Conservation (phyloP, 176 grass and related monocot species). For the Eragrostis curvula region DNA sequence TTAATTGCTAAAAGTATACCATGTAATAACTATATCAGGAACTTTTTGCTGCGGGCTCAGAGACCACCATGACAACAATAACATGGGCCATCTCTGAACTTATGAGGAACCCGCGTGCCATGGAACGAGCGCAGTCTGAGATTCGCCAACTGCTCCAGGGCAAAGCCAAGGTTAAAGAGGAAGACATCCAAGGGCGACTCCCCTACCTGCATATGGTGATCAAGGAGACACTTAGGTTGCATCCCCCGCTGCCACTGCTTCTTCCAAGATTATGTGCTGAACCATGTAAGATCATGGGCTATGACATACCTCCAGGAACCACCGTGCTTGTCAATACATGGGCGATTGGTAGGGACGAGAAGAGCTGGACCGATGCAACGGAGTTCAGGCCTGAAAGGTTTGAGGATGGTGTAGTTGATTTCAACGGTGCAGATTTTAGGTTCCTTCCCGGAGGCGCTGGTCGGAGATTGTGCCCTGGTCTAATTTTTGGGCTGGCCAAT, state of each 20-base stretch:
- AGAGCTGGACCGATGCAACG: slow-evolving; percentile 32
- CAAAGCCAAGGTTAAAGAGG: slow-evolving; percentile 1
- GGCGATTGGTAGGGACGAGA: slow-evolving; percentile 44
- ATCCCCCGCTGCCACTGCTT: slow-evolving; percentile 42
- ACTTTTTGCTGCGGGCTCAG: slow-evolving; percentile 44
- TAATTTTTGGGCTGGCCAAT: slow-evolving; percentile 34
- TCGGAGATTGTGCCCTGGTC: slow-evolving; percentile 39
- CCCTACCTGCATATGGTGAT: slow-evolving; percentile 45
- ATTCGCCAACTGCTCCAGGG: slow-evolving; percentile 14
- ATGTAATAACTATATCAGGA: slow-evolving; percentile 36
- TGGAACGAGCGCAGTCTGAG: slow-evolving; percentile 36
- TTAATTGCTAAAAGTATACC: too few relatives aligned
- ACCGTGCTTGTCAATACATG: background rate
- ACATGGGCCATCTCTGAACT: slow-evolving; percentile 63
- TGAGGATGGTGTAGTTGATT: background rate
- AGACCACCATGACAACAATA: slow-evolving; percentile 28
- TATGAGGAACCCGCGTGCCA: background rate
- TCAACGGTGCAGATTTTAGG: slow-evolving; percentile 10
- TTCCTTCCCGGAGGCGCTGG: slow-evolving; percentile 35
- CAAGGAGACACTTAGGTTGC: slow-evolving; percentile 54
- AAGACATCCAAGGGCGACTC: slow-evolving; percentile 15
- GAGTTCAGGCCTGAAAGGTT: slow-evolving; percentile 53
- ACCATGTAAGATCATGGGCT: slow-evolving; percentile 41
- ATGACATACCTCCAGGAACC: slow-evolving; percentile 31
- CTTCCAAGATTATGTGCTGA: slow-evolving; percentile 38